Conservation (phyloP, 2,329 filamentous ascomycete species). For the Fusarium beomiforme region DNA sequence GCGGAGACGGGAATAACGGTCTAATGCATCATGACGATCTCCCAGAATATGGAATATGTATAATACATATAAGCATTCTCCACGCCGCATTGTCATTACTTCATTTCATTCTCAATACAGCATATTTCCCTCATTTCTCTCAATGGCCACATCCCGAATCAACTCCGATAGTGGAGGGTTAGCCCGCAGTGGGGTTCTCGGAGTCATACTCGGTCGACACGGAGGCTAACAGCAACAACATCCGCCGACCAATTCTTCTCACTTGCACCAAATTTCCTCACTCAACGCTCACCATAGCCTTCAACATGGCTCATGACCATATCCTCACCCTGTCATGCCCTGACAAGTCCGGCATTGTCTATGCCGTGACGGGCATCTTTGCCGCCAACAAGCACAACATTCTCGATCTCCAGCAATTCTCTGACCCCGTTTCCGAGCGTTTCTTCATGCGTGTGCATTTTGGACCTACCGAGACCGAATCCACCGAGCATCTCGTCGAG, state of each 20-base stretch:
- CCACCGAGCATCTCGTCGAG: constrained; percentile 61
- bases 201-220: constrained; percentile 31
- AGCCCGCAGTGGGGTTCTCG: constrained; percentile 44
- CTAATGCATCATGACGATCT: not conserved
- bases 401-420: constrained; percentile 86
- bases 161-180: constrained; percentile 36
- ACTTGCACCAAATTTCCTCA: not conserved
- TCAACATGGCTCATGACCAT: constrained; percentile 64
- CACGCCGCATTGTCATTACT: not conserved
- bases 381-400: constrained; percentile 81
- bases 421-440: constrained; percentile 75
- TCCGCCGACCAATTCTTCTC: constrained; percentile 12
- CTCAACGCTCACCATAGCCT: constrained; percentile 3
- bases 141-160: not conserved
- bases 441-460: constrained; percentile 95
- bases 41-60: too few relatives aligned
- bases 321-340: constrained; percentile 86
- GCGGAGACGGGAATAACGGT: constrained; percentile 18
- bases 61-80: not conserved
- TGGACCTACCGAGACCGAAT: constrained; percentile 62
- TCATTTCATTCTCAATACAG: not conserved
- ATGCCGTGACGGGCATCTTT: constrained; percentile 83
- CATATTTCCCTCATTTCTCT: not conserved
- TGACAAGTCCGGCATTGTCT: constrained; percentile 85
- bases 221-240: constrained; percentile 2